Evolutionary conservation across 2,329 filamentous ascomycete species (phyloP).

Genomic region (Dactylellina leptospora): DNA sequence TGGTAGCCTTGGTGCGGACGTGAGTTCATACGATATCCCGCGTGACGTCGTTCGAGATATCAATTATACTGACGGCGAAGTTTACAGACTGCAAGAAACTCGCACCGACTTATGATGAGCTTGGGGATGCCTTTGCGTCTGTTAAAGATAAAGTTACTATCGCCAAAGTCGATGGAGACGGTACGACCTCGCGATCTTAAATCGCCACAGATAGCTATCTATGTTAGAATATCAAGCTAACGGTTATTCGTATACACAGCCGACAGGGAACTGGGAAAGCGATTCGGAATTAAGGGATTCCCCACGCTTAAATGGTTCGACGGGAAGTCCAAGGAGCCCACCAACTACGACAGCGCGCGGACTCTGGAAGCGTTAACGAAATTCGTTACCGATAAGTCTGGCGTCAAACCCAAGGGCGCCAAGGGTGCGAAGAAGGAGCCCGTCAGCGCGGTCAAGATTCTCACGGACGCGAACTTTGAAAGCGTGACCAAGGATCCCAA

Average conservation of each 20-base stretch:
- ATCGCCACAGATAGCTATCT: slow-evolving; percentile 1
- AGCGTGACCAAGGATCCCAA: slow-evolving; percentile 76
- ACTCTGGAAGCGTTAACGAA: slow-evolving; percentile 83
- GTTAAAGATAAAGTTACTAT: slow-evolving; percentile 78
- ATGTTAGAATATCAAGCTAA: no score
- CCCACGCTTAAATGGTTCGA: slow-evolving; percentile 98
- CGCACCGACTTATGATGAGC: slow-evolving; percentile 56
- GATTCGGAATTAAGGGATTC: slow-evolving; percentile 91
- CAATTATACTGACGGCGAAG: background rate
- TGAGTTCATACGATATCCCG: slow-evolving; percentile 44
- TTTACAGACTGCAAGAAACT: slow-evolving; percentile 57
- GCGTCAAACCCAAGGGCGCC: slow-evolving; percentile 73
- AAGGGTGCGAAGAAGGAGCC: slow-evolving; percentile 71
- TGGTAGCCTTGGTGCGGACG: slow-evolving; percentile 58
- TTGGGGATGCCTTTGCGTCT: slow-evolving; percentile 55
- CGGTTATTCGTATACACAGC: slow-evolving; percentile 58
- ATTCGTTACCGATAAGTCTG: slow-evolving; percentile 88
- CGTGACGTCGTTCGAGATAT: background rate
- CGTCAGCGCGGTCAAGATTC: slow-evolving; percentile 78
- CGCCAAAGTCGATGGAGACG: slow-evolving; percentile 95
- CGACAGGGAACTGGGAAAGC: slow-evolving; percentile 82
- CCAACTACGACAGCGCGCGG: slow-evolving; percentile 85
- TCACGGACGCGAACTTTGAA: slow-evolving; percentile 82
- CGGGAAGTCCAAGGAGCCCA: slow-evolving; percentile 85
- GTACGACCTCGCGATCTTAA: slow-evolving; percentile 32